Base-by-base conservation (phyloP, 495 filamentous ascomycete species). In the Daldinia loculata region DNA sequence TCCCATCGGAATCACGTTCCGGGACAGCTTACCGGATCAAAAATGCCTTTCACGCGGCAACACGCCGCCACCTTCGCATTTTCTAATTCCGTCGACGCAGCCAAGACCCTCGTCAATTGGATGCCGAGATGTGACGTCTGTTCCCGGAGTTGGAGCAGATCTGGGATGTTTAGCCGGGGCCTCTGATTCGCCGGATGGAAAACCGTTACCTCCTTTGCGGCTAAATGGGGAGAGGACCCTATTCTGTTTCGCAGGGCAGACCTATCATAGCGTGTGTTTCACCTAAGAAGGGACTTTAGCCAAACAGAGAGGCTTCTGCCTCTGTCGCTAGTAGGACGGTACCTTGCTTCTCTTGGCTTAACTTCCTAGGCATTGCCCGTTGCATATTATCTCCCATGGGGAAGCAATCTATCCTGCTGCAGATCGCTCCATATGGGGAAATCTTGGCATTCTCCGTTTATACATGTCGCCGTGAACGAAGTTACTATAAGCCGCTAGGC, bases 231-330 rank as follows among this genome's bases (percentile, higher is more conserved):
- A 36, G 38, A 43, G 27, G 56, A 50, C 60, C 56, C 59, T 60
- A 58, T 51, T 50, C 19, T 64, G 70, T 73, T 69, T 73, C 66
- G 65, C 66, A 73, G 61, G 66, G 61, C 61, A 73, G 70, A 50
- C 66, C 70, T 73, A 69, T 73, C 22, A 66, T 66, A 65, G 19
- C 41, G 41, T 56, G 4, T 65, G 70, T 72, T 72, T 73, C 70
- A 69, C 22, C 66, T 69, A 73, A 73, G 70, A 62, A 73, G 70
- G 55, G 61, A 69, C 24, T 73, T 69, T 73, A 73, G 61, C 70
- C 70, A 73, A 69, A 69, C 70, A 73, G 66, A 65, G 65, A 51
- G 51, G 41, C 22, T 69, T 63, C 36, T 19, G 32, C 63, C 70
- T 43, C 57, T 63, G 62, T 68, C n/a, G 29, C 56, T 53, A 63